Conservation (phyloP, 176 grass and related monocot genomes). For the Musa beccarii region DNA sequence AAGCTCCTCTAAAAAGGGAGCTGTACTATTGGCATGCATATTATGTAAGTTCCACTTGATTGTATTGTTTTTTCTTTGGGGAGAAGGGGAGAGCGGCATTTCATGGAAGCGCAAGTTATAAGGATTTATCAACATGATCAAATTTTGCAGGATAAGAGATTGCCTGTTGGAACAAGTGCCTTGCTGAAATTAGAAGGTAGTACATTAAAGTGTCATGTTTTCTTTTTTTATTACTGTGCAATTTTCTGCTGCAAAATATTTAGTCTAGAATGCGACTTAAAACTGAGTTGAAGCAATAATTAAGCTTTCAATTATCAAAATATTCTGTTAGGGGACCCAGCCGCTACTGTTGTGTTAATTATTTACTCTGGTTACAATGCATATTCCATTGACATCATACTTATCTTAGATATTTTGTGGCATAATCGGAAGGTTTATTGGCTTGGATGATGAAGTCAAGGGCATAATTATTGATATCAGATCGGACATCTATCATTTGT, state of each 20-base stretch:
- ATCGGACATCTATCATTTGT: too few species aligned
- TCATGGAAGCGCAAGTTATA: background rate
- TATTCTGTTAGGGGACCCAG: too few species aligned
- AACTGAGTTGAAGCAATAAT: background rate
- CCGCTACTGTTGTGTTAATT: too few species aligned
- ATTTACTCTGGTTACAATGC: too few species aligned
- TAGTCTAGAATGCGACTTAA: background rate
- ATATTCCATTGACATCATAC: too few species aligned
- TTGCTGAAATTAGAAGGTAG: conserved; percentile 49
- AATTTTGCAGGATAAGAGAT: conserved; percentile 54
- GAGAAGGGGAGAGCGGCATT: too few species aligned
- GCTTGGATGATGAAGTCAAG: too few species aligned
- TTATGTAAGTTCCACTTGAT: conserved; percentile 34
- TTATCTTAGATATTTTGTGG: too few species aligned
- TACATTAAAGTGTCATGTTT: background rate
- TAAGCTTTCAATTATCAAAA: too few species aligned
- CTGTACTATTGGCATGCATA: conserved; percentile 66
- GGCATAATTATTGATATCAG: too few species aligned
- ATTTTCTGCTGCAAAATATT: background rate
- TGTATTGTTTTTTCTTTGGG: background rate
- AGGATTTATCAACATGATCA: background rate
- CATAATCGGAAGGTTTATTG: too few species aligned
- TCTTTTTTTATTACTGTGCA: background rate
- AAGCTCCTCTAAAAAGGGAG: conserved; percentile 35
- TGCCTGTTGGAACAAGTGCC: conserved; percentile 48